Evolutionary conservation across 2,329 filamentous ascomycete species (phyloP).

Genomic region (Corinectria fuckeliana): DNA sequence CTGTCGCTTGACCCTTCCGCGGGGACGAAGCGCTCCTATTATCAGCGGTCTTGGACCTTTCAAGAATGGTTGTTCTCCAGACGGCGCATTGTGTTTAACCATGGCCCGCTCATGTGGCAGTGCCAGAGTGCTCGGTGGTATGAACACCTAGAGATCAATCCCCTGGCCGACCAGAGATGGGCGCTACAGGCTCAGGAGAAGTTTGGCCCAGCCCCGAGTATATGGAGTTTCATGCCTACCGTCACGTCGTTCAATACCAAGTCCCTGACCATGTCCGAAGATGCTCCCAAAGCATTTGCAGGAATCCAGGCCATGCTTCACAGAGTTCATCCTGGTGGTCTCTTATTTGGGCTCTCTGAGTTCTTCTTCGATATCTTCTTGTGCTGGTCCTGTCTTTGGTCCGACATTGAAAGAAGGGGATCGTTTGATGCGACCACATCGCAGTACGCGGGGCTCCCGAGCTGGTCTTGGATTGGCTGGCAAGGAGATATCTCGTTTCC

Average conservation of each 20-base stretch:
- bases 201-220: conserved; percentile 15
- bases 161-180: conserved; percentile 3
- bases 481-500: conserved; percentile 17
- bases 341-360: conserved; percentile 14
- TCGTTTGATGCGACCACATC: not conserved
- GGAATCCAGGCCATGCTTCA: conserved; percentile 23
- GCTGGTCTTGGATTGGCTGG: conserved; percentile 24
- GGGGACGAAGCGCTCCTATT: conserved; percentile 17
- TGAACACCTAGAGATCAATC: conserved; percentile 1
- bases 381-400: conserved; percentile 17
- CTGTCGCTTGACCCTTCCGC: not conserved
- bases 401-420: conserved; percentile 3
- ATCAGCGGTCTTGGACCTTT: conserved; percentile 22
- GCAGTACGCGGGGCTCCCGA: conserved; percentile 9
- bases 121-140: conserved; percentile 19
- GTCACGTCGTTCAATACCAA: conserved; percentile 15
- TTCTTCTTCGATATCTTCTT: conserved; percentile 17
- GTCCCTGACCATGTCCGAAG: conserved; percentile 15
- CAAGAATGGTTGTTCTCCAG: conserved; percentile 22
- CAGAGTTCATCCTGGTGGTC: conserved; percentile 16
- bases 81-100: conserved; percentile 6
- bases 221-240: conserved; percentile 18
- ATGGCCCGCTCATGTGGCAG: conserved; percentile 11
- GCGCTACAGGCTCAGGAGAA: not conserved
- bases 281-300: conserved; percentile 17